Percentiles rank a stretch among this genome's conserved stretches.
Conservation (phyloP, 306 rosid genomes). For the Vigna hirtella region DNA sequence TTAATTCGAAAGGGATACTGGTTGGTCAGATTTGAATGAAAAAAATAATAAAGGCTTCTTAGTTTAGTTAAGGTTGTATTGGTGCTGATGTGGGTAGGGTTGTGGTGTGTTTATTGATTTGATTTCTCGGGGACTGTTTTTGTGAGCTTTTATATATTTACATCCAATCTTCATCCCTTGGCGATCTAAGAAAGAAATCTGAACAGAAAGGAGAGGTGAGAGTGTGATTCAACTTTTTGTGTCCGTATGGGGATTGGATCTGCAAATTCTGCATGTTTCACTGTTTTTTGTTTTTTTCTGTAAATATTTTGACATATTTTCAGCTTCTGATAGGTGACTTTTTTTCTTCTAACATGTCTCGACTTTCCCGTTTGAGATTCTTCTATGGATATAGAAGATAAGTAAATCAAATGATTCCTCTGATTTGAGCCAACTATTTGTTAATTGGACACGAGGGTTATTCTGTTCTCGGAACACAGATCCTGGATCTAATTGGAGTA, state of each 20-base stretch:
- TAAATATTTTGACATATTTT: neutral
- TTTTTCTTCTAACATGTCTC: constrained; percentile 27
- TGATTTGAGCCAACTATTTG: constrained; percentile 16
- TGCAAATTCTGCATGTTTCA: constrained; percentile 15
- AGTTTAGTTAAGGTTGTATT: constrained; percentile 10
- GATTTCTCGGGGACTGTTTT: constrained; percentile 36
- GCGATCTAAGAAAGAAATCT: constrained; percentile 4
- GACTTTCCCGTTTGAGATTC: neutral
- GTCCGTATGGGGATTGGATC: constrained; percentile 29
- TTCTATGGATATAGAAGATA: neutral
- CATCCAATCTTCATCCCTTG: neutral
- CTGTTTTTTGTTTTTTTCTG: neutral
- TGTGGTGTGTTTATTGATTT: constrained; percentile 29
- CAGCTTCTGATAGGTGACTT: constrained; percentile 9
- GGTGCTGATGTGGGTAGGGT: constrained; percentile 43
- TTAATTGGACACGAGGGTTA: neutral
- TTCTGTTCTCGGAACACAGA: constrained; percentile 8
- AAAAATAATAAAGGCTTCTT: constrained; percentile 6
- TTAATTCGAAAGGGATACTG: neutral
- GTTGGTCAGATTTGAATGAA: constrained; percentile 27
- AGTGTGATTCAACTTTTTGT: neutral
- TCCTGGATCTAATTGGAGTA: neutral
- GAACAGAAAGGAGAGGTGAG: neutral
- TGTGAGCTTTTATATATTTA: neutral
- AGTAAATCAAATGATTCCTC: constrained; percentile 10